Evolutionary conservation across 371 early-diverging fungal genomes (phyloP).

Genomic region (Coemansia sp.): DNA sequence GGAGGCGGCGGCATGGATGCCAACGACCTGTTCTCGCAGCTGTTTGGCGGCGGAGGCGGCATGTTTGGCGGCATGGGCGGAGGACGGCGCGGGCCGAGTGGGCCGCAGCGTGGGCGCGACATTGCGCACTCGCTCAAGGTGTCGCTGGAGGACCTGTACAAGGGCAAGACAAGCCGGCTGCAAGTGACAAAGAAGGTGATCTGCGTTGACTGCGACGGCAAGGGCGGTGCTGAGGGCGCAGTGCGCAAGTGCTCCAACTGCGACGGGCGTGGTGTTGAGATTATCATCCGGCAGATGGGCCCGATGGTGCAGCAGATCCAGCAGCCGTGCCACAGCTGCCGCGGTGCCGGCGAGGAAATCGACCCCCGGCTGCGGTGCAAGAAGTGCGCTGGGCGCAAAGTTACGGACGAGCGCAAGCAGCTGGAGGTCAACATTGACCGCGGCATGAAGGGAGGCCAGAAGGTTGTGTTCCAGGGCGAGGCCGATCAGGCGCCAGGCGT

Average conservation of each 20-base stretch:
- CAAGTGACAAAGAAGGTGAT: slow-evolving; percentile 85
- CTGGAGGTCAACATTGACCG: slow-evolving; percentile 86
- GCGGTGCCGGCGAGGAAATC: slow-evolving; percentile 86
- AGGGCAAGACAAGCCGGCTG: slow-evolving; percentile 86
- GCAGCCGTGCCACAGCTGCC: slow-evolving; percentile 86
- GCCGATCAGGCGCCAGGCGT: slow-evolving; percentile 83
- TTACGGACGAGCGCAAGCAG: slow-evolving; percentile 70
- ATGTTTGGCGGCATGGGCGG: slow-evolving; percentile 54
- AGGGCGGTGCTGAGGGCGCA: slow-evolving; percentile 69
- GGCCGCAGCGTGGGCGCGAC: slow-evolving; percentile 78
- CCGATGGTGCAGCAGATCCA: slow-evolving; percentile 98
- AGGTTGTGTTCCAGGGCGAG: slow-evolving; percentile 87
- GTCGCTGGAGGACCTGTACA: slow-evolving; percentile 92
- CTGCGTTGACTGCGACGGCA: slow-evolving; percentile 78
- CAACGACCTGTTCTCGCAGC: slow-evolving; percentile 86
- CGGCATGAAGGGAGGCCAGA: slow-evolving; percentile 95
- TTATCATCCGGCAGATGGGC: slow-evolving; percentile 90
- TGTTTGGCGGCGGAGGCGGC: slow-evolving; percentile 74
- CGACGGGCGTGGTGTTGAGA: slow-evolving; percentile 85
- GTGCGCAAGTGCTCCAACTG: slow-evolving; percentile 77
- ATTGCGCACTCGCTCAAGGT: slow-evolving; percentile 81
- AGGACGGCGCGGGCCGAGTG: slow-evolving; percentile 63
- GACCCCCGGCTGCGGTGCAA: slow-evolving; percentile 84
- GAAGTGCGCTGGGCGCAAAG: slow-evolving; percentile 83
- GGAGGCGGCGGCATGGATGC: slow-evolving; percentile 62